Base-by-base conservation (phyloP, 2,329 filamentous ascomycete genomes). In the Diplocarpon rosae region DNA sequence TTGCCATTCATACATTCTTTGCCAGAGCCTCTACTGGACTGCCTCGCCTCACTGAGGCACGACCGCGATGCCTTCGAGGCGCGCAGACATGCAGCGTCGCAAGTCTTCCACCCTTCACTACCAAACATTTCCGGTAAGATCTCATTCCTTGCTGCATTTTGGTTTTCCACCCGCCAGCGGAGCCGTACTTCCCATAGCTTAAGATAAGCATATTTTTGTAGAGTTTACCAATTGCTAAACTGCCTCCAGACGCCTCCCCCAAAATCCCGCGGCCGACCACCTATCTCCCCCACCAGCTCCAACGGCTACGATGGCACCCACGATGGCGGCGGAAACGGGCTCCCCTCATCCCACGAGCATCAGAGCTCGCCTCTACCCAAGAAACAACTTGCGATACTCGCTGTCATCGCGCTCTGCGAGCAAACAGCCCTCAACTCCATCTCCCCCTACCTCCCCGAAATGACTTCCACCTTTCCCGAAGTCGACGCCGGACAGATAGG, bases 371-470 rank as follows among this genome's bases (percentile, higher is more conserved):
- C 90, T 0, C 67, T 98, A 14, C 92, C 92, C 0, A 78, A 78
- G 52, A 78, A 73, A 54, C 92, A 96, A 68, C 80, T 98, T 49
- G 73, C 80, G 5, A 76, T 96, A 11, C 70, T 98, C 29, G 90
- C 90, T 1, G 68, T 95, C 52, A 85, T 98, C 48, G 89, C 89
- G 6, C 72, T 98, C 16, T 84, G 85, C 43, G 92, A 98, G 62
- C 92, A 98, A 69, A 96, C 90, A 0, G 92, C 92, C 0, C 75
- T 98, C 60, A 98, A 98, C 64, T 95, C 88, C 16, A 95, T 98
- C 58, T 85, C 83, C 10, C 92, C 92, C 1, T 98, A 98, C 63
- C 76, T 98, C 1, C 92, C 92, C 0, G 78, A 88, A 56, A 96
- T 98, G 90, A 81, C 89, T 1, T 76, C 78, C 16, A 80, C 78